Percentiles rank a stretch among this genome's conserved stretches.
phyloP scores from a whole-genome alignment of 495 filamentous ascomycete species.

The Halenospora varia region DNA sequence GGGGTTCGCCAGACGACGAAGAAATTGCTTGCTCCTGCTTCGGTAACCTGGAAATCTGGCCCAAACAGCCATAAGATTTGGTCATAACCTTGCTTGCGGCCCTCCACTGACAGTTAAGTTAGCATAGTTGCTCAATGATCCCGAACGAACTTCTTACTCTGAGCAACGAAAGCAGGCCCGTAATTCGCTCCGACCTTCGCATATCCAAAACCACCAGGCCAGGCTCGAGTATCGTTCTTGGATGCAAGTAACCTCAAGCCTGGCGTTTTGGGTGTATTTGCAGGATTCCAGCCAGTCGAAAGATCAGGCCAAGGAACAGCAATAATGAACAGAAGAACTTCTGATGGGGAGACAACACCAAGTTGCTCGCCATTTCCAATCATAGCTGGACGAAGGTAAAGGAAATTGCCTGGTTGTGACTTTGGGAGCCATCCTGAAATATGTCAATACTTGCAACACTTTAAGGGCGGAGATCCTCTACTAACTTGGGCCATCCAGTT shows the following conservation, averaged over 20 bases:
- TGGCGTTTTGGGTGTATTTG: slow-evolving; percentile 14
- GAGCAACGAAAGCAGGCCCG: slow-evolving; percentile 69
- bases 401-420: slow-evolving; percentile 56
- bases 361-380: slow-evolving; percentile 78
- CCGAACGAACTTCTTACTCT: too few species aligned
- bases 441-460: not conserved
- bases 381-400: slow-evolving; percentile 83
- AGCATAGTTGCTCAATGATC: too few species aligned
- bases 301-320: slow-evolving; percentile 66
- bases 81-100: slow-evolving; percentile 64
- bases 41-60: slow-evolving; percentile 64
- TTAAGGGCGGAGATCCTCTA: not conserved
- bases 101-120: slow-evolving; percentile 40
- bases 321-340: slow-evolving; percentile 81
- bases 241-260: slow-evolving; percentile 77
- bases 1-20: slow-evolving; percentile 76
- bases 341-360: slow-evolving; percentile 74
- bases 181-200: slow-evolving; percentile 94
- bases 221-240: slow-evolving; percentile 74
- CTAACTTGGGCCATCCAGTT: slow-evolving; percentile 53
- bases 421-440: slow-evolving; percentile 72
- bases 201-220: slow-evolving; percentile 91
- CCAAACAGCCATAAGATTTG: slow-evolving; percentile 94
- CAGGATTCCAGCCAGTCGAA: slow-evolving; percentile 40
- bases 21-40: slow-evolving; percentile 88